These are phyloP conservation scores for Teratosphaeria destructans DNA, from an alignment of 2,329 filamentous ascomycete species.

Conservation along the genomic window DNA sequence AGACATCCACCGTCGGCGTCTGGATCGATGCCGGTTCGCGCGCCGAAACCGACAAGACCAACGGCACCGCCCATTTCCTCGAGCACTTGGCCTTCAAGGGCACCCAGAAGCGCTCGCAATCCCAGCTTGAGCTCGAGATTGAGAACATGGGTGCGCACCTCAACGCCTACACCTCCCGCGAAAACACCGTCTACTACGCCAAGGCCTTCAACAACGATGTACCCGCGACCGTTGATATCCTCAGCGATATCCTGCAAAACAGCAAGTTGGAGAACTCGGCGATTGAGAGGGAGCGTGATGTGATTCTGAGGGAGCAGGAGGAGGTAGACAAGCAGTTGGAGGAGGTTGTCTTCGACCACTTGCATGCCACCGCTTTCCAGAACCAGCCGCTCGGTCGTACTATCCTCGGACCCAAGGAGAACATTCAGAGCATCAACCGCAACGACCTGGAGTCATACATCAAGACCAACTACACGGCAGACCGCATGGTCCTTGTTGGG, in stretches of 20 bases:
- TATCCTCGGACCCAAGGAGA: constrained; percentile 94
- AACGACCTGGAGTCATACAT: constrained; percentile 91
- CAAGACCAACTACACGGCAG: constrained; percentile 98
- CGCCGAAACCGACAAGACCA: constrained; percentile 96
- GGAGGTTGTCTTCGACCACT: constrained; percentile 98
- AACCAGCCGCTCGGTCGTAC: constrained; percentile 92
- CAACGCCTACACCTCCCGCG: constrained; percentile 98
- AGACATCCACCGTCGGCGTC: constrained; percentile 95
- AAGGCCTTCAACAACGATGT: constrained; percentile 98
- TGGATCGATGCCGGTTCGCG: constrained; percentile 99
- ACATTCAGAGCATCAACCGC: constrained; percentile 92
- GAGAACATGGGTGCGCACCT: constrained; percentile 99
- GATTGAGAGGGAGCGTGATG: constrained; percentile 95
- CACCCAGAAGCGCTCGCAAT: constrained; percentile 85
- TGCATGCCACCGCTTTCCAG: constrained; percentile 97
- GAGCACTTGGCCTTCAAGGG: constrained; percentile 99
- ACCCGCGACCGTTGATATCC: constrained; percentile 91
- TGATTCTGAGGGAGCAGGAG: constrained; percentile 96
- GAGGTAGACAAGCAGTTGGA: constrained; percentile 99
- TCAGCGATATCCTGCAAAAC: constrained; percentile 98
- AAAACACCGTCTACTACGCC: constrained; percentile 99
- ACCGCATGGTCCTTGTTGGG: constrained; percentile 97
- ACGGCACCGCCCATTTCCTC: constrained; percentile 98
- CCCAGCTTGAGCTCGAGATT: constrained; percentile 97
- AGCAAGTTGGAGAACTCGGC: constrained; percentile 89